Percentiles rank a stretch among this genome's conserved stretches.
Evolutionary conservation across 805 yeast genomes (phyloP).

Genomic region (Helenozyma rhizophorensis): DNA sequence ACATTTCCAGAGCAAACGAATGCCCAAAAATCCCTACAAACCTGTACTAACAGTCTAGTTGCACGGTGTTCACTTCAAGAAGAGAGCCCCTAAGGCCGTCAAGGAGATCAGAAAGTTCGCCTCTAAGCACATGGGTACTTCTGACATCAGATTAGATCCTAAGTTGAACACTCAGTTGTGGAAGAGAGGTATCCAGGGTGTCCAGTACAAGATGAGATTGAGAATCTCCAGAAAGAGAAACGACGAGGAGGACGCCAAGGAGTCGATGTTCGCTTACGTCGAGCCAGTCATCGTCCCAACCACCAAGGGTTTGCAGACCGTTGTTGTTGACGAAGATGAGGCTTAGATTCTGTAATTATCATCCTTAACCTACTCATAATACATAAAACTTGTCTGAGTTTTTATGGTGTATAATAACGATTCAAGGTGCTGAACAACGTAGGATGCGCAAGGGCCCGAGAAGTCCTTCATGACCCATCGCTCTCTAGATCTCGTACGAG

Average conservation of each 20-base stretch:
- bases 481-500: no score
- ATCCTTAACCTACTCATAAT: conserved; percentile 11
- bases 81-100: conserved; percentile 99
- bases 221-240: conserved; percentile 99
- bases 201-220: conserved; percentile 95
- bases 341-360: conserved; percentile 29
- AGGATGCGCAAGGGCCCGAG: no score
- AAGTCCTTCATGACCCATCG: no score
- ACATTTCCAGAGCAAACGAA: no score
- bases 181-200: conserved; percentile 99
- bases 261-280: conserved; percentile 95
- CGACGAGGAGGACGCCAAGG: conserved; percentile 99
- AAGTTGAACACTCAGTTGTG: conserved; percentile 97
- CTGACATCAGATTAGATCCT: conserved; percentile 98
- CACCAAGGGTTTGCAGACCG: conserved; percentile 96
- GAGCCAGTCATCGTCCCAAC: conserved; percentile 95
- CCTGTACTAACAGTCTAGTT: conserved; percentile 60
- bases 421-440: no score
- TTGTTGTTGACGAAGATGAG: conserved; percentile 86
- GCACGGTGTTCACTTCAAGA: conserved; percentile 98
- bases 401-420: conserved; percentile 5
- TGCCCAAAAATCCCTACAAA: no score
- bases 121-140: conserved; percentile 97
- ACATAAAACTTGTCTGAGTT: conserved; percentile 12
- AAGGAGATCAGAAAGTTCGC: conserved; percentile 99